Conservation (phyloP, 805 yeast genomes). For the Starmerella bacillaris region DNA sequence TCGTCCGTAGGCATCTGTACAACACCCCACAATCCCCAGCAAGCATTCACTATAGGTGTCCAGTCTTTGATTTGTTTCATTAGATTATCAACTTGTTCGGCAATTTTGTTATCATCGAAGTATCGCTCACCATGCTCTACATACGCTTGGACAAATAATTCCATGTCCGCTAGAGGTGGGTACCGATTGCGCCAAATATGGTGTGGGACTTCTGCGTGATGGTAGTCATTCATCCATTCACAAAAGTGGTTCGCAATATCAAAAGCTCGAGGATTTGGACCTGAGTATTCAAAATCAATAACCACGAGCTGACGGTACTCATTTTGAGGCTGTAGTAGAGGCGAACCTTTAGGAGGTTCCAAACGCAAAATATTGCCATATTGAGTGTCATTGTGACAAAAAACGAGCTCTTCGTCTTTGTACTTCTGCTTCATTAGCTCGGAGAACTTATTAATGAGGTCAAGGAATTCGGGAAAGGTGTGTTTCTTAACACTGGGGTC, state of each 20-base stretch:
- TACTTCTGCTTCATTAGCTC: conserved; percentile 43
- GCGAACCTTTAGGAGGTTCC: conserved; percentile 32
- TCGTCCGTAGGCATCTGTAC: conserved; percentile 45
- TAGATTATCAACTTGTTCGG: conserved; percentile 32
- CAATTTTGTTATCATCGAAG: conserved; percentile 25
- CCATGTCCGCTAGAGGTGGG: conserved; percentile 52
- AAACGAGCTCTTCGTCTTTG: conserved; percentile 35
- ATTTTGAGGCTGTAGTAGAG: conserved; percentile 30
- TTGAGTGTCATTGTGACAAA: conserved; percentile 93
- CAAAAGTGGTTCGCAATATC: conserved; percentile 86
- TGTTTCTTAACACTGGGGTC: not conserved
- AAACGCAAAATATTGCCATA: conserved; percentile 76
- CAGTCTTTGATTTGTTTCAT: conserved; percentile 53
- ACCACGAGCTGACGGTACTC: conserved; percentile 69
- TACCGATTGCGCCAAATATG: conserved; percentile 37
- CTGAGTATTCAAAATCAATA: conserved; percentile 91
- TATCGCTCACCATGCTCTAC: conserved; percentile 31
- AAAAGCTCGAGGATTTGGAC: conserved; percentile 72
- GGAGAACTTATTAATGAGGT: conserved; percentile 34
- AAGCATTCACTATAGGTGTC: conserved; percentile 62
- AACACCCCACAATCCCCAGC: conserved; percentile 88
- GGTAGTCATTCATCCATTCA: conserved; percentile 96
- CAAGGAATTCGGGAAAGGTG: conserved; percentile 28
- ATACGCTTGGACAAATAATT: conserved; percentile 60
- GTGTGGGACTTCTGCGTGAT: conserved; percentile 39